phyloP scores from a whole-genome alignment of 2,329 filamentous ascomycete species.

The Aspergillus uvarum region DNA sequence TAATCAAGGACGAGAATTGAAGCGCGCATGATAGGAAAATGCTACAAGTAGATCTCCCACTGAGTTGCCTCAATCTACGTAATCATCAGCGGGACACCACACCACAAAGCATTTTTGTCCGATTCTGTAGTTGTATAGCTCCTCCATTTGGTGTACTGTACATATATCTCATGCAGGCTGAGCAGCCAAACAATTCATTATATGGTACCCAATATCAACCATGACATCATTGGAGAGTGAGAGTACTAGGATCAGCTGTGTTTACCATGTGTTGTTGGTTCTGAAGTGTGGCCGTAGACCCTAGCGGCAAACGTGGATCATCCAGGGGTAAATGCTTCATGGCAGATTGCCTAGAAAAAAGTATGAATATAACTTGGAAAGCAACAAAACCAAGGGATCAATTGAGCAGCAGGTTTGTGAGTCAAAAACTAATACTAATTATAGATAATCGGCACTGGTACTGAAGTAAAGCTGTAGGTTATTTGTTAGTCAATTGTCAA shows the following conservation, averaged over 20 bases:
- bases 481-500: too few species aligned
- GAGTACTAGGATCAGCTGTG: not conserved
- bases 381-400: not conserved
- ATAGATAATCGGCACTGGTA: not conserved
- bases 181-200: not conserved
- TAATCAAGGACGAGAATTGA: not conserved
- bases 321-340: constrained; percentile 14
- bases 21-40: not conserved
- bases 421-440: not conserved
- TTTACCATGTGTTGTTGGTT: not conserved
- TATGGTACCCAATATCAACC: not conserved
- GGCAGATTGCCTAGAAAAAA: not conserved
- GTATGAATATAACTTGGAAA: not conserved
- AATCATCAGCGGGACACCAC: not conserved
- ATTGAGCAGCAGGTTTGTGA: not conserved
- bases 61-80: not conserved
- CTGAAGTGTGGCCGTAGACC: not conserved
- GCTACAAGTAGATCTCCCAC: not conserved
- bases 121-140: not conserved
- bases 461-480: not conserved
- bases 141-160: not conserved
- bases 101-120: not conserved
- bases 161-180: not conserved
- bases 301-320: constrained; percentile 13
- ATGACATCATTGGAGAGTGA: not conserved